A percentile compares a stretch with the other conserved stretches of the same genome.
These are phyloP conservation scores for Aspergillus fischeri DNA, from an alignment of 2,329 filamentous ascomycete species.

Conservation along the genomic window DNA sequence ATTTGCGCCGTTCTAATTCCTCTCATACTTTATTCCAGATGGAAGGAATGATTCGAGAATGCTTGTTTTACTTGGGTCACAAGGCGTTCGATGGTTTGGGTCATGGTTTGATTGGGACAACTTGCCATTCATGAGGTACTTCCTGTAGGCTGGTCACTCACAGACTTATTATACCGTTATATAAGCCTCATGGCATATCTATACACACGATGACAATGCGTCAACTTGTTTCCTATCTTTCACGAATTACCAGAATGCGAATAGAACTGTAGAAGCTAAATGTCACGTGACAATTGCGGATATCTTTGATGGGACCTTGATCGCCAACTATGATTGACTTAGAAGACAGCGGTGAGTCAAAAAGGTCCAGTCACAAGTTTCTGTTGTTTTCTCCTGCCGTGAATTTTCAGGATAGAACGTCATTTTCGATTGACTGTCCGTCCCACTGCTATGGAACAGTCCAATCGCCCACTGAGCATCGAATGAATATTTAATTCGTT, in stretches of 20 bases:
- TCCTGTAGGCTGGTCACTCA: neutral
- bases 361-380: neutral
- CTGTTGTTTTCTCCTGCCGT: neutral
- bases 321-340: neutral
- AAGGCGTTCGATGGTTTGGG: constrained; percentile 1
- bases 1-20: constrained; percentile 62
- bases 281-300: neutral
- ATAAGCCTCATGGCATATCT: neutral
- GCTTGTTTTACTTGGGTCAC: neutral
- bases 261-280: neutral
- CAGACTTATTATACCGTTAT: neutral
- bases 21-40: neutral
- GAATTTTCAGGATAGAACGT: neutral
- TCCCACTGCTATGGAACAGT: neutral
- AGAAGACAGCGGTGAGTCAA: neutral
- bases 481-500: neutral
- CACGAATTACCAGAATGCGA: neutral
- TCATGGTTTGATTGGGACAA: neutral
- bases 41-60: neutral
- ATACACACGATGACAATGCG: neutral
- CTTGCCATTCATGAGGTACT: constrained; percentile 1
- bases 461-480: neutral
- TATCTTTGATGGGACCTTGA: neutral
- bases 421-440: neutral
- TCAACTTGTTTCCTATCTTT: neutral